Base-by-base conservation (phyloP, 2,329 filamentous ascomycete genomes). In the Ciborinia camelliae region DNA sequence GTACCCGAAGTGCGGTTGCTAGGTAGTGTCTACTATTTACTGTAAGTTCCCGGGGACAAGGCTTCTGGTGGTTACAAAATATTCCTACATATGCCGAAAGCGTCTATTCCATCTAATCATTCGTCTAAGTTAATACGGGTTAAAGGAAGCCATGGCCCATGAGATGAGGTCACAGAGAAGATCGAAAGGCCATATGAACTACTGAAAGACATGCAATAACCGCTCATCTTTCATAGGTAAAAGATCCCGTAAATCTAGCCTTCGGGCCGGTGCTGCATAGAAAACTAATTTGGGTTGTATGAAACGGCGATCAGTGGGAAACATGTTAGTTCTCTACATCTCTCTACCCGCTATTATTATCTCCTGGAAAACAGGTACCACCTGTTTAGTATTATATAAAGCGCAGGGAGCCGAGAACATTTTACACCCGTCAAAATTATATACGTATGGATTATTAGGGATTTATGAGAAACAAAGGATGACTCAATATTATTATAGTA, bases 281-380 rank as follows among this genome's bases (percentile, higher is more conserved):
- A 4, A 20, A 54, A 28, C 32, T 15, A 18, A 3, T 54, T 54
- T 54, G 52, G 15, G 52, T 39, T 54, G 52, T 28, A 3, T 26
- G 35, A 54, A 54, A 54, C 52, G n/a, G n/a, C 41, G 52, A 54
- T 54, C 52, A 39, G 23, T 54, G 8, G 52, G 14, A 54, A 39
- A 20, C 7, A 39, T 20, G 52, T 41, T 23, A 55, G 2, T 3
- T 41, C 7, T 12, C n/a, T 9, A 2, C 41, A 23, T 55, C 52
- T n/a, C 2, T 41, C 14, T 55, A 6, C 15, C 35, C 35, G 26
- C 37, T 12, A 41, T 54, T 14, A 23, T 39, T 23, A 14, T 14
- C 23, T 41, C 52, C 35, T 41, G 35, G 23, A 55, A 41, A 14
- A 41, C 28, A 28, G n/a, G 14, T n/a, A 39, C 52, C 23, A 12